Evolutionary conservation across 2,329 filamentous ascomycete genomes (phyloP).

Genomic region (Ustulina deusta): DNA sequence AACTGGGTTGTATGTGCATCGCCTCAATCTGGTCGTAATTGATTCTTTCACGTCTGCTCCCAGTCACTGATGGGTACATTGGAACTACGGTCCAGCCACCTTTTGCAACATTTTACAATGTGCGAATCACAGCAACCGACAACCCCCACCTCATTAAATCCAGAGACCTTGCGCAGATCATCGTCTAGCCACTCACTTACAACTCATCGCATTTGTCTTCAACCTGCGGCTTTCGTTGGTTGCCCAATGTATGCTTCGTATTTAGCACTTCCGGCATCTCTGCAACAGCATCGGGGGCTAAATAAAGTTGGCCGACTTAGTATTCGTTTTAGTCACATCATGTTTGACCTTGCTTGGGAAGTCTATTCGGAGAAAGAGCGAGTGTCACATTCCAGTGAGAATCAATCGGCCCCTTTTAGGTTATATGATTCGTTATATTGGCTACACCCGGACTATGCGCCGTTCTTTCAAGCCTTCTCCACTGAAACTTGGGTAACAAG

Average conservation of each 20-base stretch:
- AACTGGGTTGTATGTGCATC: constrained; percentile 35
- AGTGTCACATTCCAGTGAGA: constrained; percentile 34
- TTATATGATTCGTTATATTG: constrained; percentile 33
- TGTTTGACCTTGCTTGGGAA: constrained; percentile 23
- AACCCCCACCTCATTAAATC: constrained; percentile 29
- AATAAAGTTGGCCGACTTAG: not conserved
- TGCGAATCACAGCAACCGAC: constrained; percentile 29
- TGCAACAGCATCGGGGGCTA: constrained; percentile 13
- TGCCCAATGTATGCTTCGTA: constrained; percentile 6
- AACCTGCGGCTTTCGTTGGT: constrained; percentile 6
- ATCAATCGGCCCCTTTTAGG: constrained; percentile 26
- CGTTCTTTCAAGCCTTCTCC: constrained; percentile 26
- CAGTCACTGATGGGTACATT: constrained; percentile 3
- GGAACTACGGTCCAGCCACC: constrained; percentile 28
- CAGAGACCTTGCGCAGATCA: constrained; percentile 34
- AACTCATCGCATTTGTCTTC: constrained; percentile 12
- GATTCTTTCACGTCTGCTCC: constrained; percentile 23
- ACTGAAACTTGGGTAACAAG: constrained; percentile 28
- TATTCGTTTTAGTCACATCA: constrained; percentile 18
- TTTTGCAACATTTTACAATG: constrained; percentile 14
- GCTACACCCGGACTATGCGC: constrained; percentile 32
- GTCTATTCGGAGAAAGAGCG: not conserved
- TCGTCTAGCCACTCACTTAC: constrained; percentile 16
- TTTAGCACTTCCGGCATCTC: constrained; percentile 4
- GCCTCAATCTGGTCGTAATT: constrained; percentile 34